Base-by-base conservation (phyloP, 2,329 filamentous ascomycete species). In the Eurotiales sp. region DNA sequence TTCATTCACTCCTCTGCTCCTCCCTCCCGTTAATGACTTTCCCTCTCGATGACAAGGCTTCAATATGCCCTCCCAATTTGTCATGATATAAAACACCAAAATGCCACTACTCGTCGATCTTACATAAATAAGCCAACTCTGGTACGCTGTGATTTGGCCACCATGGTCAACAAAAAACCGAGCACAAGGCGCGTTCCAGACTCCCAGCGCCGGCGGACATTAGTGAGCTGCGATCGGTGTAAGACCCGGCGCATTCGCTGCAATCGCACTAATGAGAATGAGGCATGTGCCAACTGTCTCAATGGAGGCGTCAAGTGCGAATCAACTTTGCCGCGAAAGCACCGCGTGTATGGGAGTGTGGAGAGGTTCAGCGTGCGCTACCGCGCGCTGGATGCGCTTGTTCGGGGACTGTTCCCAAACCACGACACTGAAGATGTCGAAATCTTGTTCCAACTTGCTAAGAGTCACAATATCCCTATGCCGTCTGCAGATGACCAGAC, bases 161-260 rank as follows among this genome's bases (percentile, higher is more conserved):
- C 4, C 29, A 49, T 49, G 46, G 44, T 43, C 15, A 36, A 46
- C 15, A 44, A 42, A 15, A 53, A 53, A 30, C 30, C 45, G 30
- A 30, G 30, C 12, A 53, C 12, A 43, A 23, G 51, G 19, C 51
- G 51, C 7, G 51, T 53, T 11, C 46, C 51, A 2, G 41, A 50
- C 12, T 27, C 32, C 5, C 46, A 19, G 7, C 51, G 51, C n/a
- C 51, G 51, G 6, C 46, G 51, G 8, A 50, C 46, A 8, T 15
- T 32, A 4, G 40, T 53, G 41, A 53, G 51, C 41, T 53, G 51
- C 32, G 51, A 53, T 44, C 51, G 51, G 29, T 53, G 51, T 41
- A 53, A 53, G 27, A 43, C 41, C 21, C 51, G 51, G 10, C 51
- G 51, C 46, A 53, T 53, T 45, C 46, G 46, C 32, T 53, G 51